Evolutionary conservation across 805 yeast genomes (phyloP).

Genomic region (Candida xyloterini): DNA sequence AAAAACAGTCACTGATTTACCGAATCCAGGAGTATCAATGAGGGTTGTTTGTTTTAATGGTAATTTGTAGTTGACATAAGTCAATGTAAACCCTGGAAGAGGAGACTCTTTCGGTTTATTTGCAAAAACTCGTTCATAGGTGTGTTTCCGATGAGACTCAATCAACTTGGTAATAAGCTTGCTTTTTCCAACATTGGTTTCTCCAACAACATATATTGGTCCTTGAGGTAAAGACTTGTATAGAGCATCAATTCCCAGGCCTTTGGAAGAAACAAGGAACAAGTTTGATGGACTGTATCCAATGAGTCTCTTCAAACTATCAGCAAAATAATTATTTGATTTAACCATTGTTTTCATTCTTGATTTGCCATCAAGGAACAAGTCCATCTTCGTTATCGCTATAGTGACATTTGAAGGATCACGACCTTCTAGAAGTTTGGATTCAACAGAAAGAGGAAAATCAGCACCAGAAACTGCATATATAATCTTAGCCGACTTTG

Average conservation of each 20-base stretch:
- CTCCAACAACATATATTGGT: conserved; percentile 56
- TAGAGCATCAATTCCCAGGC: conserved; percentile 50
- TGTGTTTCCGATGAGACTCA: too few species aligned
- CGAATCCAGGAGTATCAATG: neutral
- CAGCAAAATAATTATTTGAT: conserved; percentile 33
- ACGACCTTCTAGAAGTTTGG: conserved; percentile 34
- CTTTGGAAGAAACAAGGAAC: conserved; percentile 47
- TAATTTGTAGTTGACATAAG: conserved; percentile 36
- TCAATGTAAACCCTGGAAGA: conserved; percentile 49
- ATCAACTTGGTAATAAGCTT: conserved; percentile 50
- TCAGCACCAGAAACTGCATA: conserved; percentile 67
- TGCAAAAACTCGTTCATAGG: neutral
- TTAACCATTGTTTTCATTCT: conserved; percentile 14
- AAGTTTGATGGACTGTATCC: conserved; percentile 37
- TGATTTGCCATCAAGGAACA: conserved; percentile 29
- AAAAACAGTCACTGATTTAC: neutral
- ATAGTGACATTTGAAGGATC: conserved; percentile 37
- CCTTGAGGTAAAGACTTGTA: conserved; percentile 35
- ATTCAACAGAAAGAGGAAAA: conserved; percentile 61
- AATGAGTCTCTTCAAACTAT: conserved; percentile 29
- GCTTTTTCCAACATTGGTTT: conserved; percentile 70
- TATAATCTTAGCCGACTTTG: conserved; percentile 44
- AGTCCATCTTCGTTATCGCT: conserved; percentile 41
- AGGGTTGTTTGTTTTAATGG: neutral
- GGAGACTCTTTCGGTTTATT: neutral